Conservation (phyloP, 495 filamentous ascomycete genomes). For the Podospora pseudocomata region DNA sequence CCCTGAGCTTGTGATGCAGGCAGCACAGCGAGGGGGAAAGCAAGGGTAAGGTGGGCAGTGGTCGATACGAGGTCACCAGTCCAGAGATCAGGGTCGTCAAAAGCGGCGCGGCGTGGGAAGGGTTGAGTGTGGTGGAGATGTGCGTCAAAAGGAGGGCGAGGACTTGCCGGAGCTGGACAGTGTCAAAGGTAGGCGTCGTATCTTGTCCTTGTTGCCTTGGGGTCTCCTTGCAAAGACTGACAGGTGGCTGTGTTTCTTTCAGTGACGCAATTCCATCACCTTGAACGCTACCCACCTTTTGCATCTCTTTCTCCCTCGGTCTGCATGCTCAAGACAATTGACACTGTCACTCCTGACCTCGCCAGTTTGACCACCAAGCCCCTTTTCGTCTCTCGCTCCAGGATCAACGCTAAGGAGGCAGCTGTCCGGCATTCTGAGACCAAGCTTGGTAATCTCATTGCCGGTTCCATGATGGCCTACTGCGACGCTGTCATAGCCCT, state of each 20-base stretch:
- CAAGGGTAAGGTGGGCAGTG: not conserved
- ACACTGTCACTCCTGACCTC: not conserved
- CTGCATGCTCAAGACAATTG: not conserved
- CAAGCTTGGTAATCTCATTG: conserved; percentile 1
- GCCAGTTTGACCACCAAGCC: not conserved
- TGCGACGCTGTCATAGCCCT: conserved; percentile 1
- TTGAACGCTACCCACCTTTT: conserved; percentile 2
- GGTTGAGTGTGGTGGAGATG: not conserved
- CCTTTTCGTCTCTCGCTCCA: conserved; percentile 2
- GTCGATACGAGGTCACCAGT: not conserved
- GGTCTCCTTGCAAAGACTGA: not conserved
- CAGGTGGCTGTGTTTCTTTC: too few species aligned
- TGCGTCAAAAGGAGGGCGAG: not conserved
- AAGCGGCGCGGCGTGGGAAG: not conserved
- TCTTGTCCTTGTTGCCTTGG: not conserved
- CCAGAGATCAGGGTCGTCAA: not conserved
- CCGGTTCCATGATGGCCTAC: conserved; percentile 1
- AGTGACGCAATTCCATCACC: not conserved
- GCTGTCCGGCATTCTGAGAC: not conserved
- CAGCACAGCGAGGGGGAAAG: not conserved
- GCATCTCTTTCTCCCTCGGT: not conserved
- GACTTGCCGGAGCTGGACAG: not conserved
- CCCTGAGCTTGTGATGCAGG: not conserved
- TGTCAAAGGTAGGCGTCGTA: not conserved
- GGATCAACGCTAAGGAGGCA: not conserved